Evolutionary conservation across 2,329 filamentous ascomycete species (phyloP).

Genomic region (Cladosporium oxysporum): DNA sequence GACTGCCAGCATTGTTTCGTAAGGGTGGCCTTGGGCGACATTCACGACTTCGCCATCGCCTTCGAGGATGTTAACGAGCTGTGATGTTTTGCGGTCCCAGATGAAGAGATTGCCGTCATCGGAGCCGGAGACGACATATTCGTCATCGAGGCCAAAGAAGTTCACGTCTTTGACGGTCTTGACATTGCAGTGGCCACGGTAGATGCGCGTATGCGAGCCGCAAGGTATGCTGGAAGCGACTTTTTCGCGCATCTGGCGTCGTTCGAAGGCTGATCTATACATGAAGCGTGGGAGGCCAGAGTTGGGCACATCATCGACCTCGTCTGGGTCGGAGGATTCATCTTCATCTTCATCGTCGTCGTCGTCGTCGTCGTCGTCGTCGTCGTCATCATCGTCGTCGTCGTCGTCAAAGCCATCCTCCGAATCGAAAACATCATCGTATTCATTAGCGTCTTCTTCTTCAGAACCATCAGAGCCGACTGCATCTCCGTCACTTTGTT

Average conservation of each 20-base stretch:
- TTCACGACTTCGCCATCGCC: slow-evolving; percentile 71
- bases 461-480: slow-evolving; percentile 28
- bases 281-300: slow-evolving; percentile 40
- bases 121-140: slow-evolving; percentile 68
- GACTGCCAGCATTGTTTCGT: slow-evolving; percentile 66
- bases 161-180: slow-evolving; percentile 71
- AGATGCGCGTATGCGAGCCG: slow-evolving; percentile 57
- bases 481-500: background rate
- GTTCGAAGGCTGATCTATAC: slow-evolving; percentile 53
- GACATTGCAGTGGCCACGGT: slow-evolving; percentile 66
- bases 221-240: slow-evolving; percentile 59
- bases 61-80: slow-evolving; percentile 65
- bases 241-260: slow-evolving; percentile 48
- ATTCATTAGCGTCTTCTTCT: slow-evolving; percentile 22
- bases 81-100: slow-evolving; percentile 64
- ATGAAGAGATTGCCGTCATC: slow-evolving; percentile 69
- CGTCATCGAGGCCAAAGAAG: slow-evolving; percentile 66
- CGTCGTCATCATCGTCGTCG: slow-evolving; percentile 28
- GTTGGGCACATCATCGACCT: slow-evolving; percentile 39
- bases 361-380: slow-evolving; percentile 29
- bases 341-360: slow-evolving; percentile 26
- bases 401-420: slow-evolving; percentile 33
- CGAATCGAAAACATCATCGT: slow-evolving; percentile 31
- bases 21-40: slow-evolving; percentile 67
- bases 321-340: slow-evolving; percentile 39